phyloP scores from a whole-genome alignment of 495 filamentous ascomycete genomes.

The Gamarada debralockiae region DNA sequence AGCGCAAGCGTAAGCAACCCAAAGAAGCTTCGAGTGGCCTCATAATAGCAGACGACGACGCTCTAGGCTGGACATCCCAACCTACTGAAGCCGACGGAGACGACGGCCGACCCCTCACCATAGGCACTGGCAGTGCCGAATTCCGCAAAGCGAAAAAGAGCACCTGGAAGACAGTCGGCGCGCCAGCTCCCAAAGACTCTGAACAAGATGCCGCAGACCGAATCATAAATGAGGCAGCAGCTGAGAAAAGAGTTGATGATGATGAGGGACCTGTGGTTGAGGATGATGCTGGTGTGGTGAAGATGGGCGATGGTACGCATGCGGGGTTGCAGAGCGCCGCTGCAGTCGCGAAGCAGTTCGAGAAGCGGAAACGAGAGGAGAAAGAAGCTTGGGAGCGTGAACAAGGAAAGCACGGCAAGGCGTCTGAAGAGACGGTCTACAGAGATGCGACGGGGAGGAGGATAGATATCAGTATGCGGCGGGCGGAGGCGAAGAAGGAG shows the following conservation, averaged over 20 bases:
- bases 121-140: slow-evolving; percentile 48
- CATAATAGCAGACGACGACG: slow-evolving; percentile 90
- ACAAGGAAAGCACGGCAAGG: slow-evolving; percentile 32
- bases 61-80: slow-evolving; percentile 59
- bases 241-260: slow-evolving; percentile 53
- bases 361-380: slow-evolving; percentile 42
- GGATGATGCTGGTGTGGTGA: slow-evolving; percentile 37
- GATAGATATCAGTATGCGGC: slow-evolving; percentile 85
- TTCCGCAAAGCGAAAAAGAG: slow-evolving; percentile 77
- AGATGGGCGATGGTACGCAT: slow-evolving; percentile 81
- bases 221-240: slow-evolving; percentile 72
- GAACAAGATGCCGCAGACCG: slow-evolving; percentile 72
- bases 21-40: slow-evolving; percentile 54
- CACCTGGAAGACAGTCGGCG: slow-evolving; percentile 70
- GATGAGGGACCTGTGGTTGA: slow-evolving; percentile 38
- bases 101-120: slow-evolving; percentile 29
- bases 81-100: slow-evolving; percentile 37
- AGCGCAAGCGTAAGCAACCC: slow-evolving; percentile 62
- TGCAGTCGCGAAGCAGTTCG: slow-evolving; percentile 72
- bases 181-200: slow-evolving; percentile 36
- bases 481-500: slow-evolving; percentile 74
- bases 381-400: slow-evolving; percentile 34
- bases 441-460: slow-evolving; percentile 89
- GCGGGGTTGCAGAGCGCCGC: slow-evolving; percentile 82
- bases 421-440: slow-evolving; percentile 74